Evolutionary conservation across 208 protist genomes (phyloP).

Genomic region (Wallacemonas sp.): DNA sequence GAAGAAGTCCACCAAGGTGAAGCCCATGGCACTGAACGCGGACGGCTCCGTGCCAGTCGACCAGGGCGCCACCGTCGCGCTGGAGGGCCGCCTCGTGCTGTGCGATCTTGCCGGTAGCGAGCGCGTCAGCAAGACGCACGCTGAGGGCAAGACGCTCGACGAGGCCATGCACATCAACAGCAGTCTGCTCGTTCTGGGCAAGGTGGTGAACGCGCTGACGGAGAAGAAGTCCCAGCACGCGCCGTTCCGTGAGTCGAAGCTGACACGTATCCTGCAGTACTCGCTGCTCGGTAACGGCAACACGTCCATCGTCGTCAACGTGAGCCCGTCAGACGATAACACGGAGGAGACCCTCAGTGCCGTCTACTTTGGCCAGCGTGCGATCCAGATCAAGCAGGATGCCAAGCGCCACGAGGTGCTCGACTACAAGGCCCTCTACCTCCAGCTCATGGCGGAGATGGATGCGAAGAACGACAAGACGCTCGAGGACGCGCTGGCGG

Average conservation of each 20-base stretch:
- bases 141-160: slow-evolving; percentile 90
- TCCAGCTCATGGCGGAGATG: slow-evolving; percentile 86
- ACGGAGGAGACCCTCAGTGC: slow-evolving; percentile 88
- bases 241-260: slow-evolving; percentile 92
- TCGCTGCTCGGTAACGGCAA: slow-evolving; percentile 91
- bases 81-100: slow-evolving; percentile 91
- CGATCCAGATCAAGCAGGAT: slow-evolving; percentile 93
- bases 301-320: slow-evolving; percentile 89
- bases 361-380: slow-evolving; percentile 91
- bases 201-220: slow-evolving; percentile 84
- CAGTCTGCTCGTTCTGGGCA: slow-evolving; percentile 92
- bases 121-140: slow-evolving; percentile 89
- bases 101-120: slow-evolving; percentile 98
- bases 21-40: slow-evolving; percentile 26
- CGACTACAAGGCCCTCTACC: slow-evolving; percentile 90
- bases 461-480: slow-evolving; percentile 86
- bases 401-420: slow-evolving; percentile 90
- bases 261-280: slow-evolving; percentile 94
- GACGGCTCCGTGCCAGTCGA: slow-evolving; percentile 6
- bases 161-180: slow-evolving; percentile 98
- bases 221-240: slow-evolving; percentile 80
- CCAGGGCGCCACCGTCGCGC: slow-evolving; percentile 34
- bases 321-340: slow-evolving; percentile 84
- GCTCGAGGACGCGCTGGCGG: slow-evolving; percentile 57
- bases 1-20: slow-evolving; percentile 62